Percentiles rank a stretch among this genome's conserved stretches.
These are phyloP conservation scores for Apiotrichum laibachii DNA, from an alignment of 1,284 basidiomycete genomes.

Conservation along the genomic window DNA sequence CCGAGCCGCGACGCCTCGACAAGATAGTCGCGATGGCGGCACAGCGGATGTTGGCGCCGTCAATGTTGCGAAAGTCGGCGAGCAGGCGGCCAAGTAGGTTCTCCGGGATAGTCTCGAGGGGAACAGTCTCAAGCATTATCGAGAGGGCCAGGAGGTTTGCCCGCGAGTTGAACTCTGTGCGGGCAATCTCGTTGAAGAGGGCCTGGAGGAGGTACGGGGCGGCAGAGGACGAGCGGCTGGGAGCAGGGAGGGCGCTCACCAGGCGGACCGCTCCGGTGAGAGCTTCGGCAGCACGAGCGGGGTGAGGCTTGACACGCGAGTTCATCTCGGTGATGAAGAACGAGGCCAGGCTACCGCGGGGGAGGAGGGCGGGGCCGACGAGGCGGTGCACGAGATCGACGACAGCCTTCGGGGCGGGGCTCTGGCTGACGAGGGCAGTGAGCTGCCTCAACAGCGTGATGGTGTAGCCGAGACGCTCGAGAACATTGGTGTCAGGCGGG, in stretches of 20 bases:
- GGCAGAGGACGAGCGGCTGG: constrained; percentile 6
- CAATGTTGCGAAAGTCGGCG: constrained; percentile 24
- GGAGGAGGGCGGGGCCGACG: constrained; percentile 26
- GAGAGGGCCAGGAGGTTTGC: constrained; percentile 24
- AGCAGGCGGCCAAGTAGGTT: constrained; percentile 25
- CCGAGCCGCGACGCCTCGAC: constrained; percentile 1
- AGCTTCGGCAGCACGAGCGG: constrained; percentile 31
- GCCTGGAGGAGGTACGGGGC: constrained; percentile 26
- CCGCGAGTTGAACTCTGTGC: constrained; percentile 17
- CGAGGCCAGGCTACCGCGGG: constrained; percentile 18
- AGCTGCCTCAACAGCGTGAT: constrained; percentile 31
- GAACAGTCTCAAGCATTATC: constrained; percentile 27
- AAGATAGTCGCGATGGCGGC: constrained; percentile 30
- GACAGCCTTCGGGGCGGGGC: constrained; percentile 3
- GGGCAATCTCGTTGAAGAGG: constrained; percentile 24
- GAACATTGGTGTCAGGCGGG: constrained; percentile 15
- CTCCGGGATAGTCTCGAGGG: constrained; percentile 18
- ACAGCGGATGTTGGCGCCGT: constrained; percentile 26
- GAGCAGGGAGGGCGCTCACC: constrained; percentile 13
- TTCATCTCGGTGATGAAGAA: constrained; percentile 28
- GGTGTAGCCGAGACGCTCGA: constrained; percentile 30
- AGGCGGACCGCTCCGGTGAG: constrained; percentile 24
- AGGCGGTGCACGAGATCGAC: constrained; percentile 16
- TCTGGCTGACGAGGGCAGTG: constrained; percentile 3
- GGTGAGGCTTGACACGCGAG: constrained; percentile 24